These are phyloP conservation scores for Smallanthus sonchifolius DNA, from an alignment of 129 eudicot genomes.

Conservation along the genomic window DNA sequence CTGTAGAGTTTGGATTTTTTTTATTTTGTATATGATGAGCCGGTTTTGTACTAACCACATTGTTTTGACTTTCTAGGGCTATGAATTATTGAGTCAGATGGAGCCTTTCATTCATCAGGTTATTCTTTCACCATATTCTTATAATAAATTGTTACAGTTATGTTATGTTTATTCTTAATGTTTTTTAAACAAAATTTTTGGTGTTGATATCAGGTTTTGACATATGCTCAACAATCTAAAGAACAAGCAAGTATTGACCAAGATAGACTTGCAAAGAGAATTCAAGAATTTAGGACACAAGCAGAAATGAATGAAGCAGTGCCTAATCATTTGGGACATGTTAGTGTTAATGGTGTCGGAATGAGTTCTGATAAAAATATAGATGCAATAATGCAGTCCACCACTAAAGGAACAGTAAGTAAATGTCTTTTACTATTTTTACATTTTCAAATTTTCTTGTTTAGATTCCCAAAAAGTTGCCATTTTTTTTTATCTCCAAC, in stretches of 20 bases:
- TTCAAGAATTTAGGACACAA: slow-evolving; percentile 91
- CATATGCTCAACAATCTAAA: slow-evolving; percentile 95
- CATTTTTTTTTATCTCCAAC: not conserved
- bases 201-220: slow-evolving; percentile 65
- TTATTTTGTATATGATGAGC: not conserved
- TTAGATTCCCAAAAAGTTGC: not conserved
- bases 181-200: not conserved
- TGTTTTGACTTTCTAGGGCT: slow-evolving; percentile 56
- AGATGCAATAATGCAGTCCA: slow-evolving; percentile 76
- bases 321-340: slow-evolving; percentile 46
- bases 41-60: slow-evolving; percentile 5
- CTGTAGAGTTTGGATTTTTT: not conserved
- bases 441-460: not conserved
- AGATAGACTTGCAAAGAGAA: slow-evolving; percentile 89
- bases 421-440: not conserved
- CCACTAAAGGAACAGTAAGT: slow-evolving; percentile 78
- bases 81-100: slow-evolving; percentile 75
- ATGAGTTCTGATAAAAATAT: slow-evolving; percentile 64
- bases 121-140: slow-evolving; percentile 11
- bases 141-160: not conserved
- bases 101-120: slow-evolving; percentile 98
- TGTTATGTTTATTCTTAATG: not conserved
- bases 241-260: slow-evolving; percentile 77
- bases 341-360: slow-evolving; percentile 52
- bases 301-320: slow-evolving; percentile 57